Evolutionary conservation across 495 filamentous ascomycete species (phyloP).

Genomic region (Hypomontagnella monticulosa): DNA sequence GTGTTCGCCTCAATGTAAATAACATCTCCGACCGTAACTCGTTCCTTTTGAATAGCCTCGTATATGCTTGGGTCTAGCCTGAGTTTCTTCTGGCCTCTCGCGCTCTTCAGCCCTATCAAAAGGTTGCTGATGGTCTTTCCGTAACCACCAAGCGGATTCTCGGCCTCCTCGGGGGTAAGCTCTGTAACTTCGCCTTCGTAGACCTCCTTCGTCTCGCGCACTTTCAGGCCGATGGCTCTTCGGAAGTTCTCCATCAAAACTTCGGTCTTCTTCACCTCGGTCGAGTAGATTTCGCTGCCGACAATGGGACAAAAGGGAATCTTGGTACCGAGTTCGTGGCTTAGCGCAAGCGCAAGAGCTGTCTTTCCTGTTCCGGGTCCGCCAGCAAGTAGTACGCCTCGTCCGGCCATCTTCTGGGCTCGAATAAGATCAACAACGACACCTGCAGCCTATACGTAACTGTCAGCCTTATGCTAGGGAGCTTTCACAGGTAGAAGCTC

Average conservation of each 20-base stretch:
- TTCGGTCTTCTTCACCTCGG: slow-evolving; percentile 99
- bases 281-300: slow-evolving; percentile 94
- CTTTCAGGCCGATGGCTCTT: slow-evolving; percentile 91
- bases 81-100: slow-evolving; percentile 94
- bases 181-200: slow-evolving; percentile 98
- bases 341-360: slow-evolving; percentile 90
- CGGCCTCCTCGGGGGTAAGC: slow-evolving; percentile 94
- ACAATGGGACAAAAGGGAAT: slow-evolving; percentile 98
- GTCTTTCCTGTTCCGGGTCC: slow-evolving; percentile 96
- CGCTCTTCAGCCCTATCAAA: slow-evolving; percentile 88
- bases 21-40: slow-evolving; percentile 94
- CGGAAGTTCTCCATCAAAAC: slow-evolving; percentile 98
- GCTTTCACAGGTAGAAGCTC: background rate
- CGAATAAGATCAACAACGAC: slow-evolving; percentile 94
- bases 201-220: slow-evolving; percentile 97
- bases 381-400: slow-evolving; percentile 91
- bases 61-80: slow-evolving; percentile 97
- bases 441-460: slow-evolving; percentile 73
- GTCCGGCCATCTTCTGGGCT: slow-evolving; percentile 95
- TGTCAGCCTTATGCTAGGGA: slow-evolving; percentile 21
- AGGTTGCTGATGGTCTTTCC: slow-evolving; percentile 93
- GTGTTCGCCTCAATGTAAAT: slow-evolving; percentile 99
- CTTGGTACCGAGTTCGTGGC: slow-evolving; percentile 94
- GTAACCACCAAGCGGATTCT: slow-evolving; percentile 95
- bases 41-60: slow-evolving; percentile 98